A percentile compares a stretch with the other conserved stretches of the same genome.
Conservation (phyloP, 2,329 filamentous ascomycete genomes). For the Claviceps purpurea region DNA sequence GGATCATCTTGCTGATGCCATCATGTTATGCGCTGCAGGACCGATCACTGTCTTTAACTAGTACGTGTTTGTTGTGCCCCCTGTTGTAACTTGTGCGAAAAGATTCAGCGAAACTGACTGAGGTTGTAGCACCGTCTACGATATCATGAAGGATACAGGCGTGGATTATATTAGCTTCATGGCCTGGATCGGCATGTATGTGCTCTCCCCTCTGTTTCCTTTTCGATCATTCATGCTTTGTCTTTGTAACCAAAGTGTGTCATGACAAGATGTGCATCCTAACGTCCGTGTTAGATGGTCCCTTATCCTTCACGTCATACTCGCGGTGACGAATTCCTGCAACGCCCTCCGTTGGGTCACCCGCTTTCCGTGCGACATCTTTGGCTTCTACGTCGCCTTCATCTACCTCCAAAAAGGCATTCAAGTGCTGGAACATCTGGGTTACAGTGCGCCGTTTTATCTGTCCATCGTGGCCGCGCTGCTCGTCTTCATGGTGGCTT, state of each 20-base stretch:
- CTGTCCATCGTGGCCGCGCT: constrained; percentile 65
- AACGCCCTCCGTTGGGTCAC: constrained; percentile 84
- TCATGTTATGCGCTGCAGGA: constrained; percentile 25
- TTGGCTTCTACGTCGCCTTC: constrained; percentile 85
- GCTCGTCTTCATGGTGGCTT: constrained; percentile 65
- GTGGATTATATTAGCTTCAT: constrained; percentile 82
- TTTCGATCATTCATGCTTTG: neutral
- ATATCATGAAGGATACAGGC: constrained; percentile 66
- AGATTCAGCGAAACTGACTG: neutral
- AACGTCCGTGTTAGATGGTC: constrained; percentile 49
- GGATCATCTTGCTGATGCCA: neutral
- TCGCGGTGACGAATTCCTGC: constrained; percentile 75
- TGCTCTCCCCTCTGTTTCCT: neutral
- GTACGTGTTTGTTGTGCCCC: constrained; percentile 22
- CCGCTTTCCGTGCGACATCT: constrained; percentile 84
- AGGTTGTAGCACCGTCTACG: constrained; percentile 57
- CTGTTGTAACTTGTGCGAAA: too few relatives aligned
- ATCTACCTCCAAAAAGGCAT: constrained; percentile 89
- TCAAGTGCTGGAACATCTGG: constrained; percentile 69
- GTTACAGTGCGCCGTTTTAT: constrained; percentile 54
- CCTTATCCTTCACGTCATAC: constrained; percentile 68
- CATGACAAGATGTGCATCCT: too few relatives aligned
- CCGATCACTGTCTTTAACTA: constrained; percentile 93
- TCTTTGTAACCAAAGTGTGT: too few relatives aligned
- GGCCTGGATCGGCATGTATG: constrained; percentile 74